These are phyloP conservation scores for Monosporascus ibericus DNA, from an alignment of 2,329 filamentous ascomycete genomes.

Conservation along the genomic window DNA sequence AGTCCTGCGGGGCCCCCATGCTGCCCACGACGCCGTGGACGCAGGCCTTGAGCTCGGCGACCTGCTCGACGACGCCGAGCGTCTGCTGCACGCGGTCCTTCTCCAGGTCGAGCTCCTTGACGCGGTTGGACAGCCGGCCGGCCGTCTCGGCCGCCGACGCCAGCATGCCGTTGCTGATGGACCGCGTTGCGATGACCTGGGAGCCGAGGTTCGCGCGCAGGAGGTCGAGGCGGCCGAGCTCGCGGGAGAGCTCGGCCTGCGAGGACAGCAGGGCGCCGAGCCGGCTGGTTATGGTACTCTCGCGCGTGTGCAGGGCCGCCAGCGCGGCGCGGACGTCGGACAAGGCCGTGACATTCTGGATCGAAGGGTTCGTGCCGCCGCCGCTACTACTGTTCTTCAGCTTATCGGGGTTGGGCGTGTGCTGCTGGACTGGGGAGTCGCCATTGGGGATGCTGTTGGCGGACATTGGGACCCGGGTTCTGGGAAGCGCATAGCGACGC, in stretches of 20 bases:
- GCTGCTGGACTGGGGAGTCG: constrained; percentile 22
- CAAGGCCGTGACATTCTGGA: constrained; percentile 68
- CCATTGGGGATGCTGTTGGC: constrained; percentile 27
- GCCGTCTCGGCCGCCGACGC: constrained; percentile 80
- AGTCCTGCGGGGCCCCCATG: constrained; percentile 97
- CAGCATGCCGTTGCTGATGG: constrained; percentile 87
- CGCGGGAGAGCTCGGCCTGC: constrained; percentile 79
- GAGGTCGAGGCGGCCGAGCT: constrained; percentile 81
- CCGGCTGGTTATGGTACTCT: constrained; percentile 65
- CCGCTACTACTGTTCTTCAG: constrained; percentile 16
- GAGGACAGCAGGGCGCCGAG: constrained; percentile 74
- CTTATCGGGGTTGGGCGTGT: constrained; percentile 17
- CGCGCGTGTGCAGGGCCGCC: constrained; percentile 66
- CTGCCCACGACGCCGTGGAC: constrained; percentile 89
- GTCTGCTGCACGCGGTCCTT: constrained; percentile 89
- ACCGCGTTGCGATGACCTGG: constrained; percentile 76
- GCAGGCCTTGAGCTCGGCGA: constrained; percentile 93
- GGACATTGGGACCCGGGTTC: constrained; percentile 27
- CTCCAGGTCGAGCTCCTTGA: constrained; percentile 83
- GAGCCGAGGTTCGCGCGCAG: constrained; percentile 82
- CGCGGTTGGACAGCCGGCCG: constrained; percentile 75
- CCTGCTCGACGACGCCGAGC: constrained; percentile 86
- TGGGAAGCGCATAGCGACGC: constrained; percentile 25
- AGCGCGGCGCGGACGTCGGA: constrained; percentile 76
- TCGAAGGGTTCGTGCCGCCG: constrained; percentile 24